Conservation (phyloP, 495 filamentous ascomycete species). For the Lasiosphaeriaceae sp. region DNA sequence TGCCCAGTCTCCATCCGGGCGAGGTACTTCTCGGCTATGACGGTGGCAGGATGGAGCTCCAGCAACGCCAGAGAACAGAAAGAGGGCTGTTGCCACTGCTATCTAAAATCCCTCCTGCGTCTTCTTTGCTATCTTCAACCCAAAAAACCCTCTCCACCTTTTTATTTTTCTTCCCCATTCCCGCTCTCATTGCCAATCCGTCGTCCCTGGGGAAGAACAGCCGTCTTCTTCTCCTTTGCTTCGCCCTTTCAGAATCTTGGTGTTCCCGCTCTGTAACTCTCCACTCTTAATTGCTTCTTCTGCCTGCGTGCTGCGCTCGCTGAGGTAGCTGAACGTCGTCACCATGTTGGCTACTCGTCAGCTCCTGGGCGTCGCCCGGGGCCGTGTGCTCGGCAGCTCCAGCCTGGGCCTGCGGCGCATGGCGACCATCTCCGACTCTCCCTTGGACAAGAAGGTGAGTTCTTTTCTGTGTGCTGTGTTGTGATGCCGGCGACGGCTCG, state of each 20-base stretch:
- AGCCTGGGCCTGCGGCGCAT: constrained; percentile 49
- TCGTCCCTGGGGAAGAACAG: constrained; percentile 14
- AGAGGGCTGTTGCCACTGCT: constrained; percentile 22
- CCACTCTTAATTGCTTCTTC: constrained; percentile 31
- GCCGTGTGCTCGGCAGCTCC: constrained; percentile 42
- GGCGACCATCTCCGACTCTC: constrained; percentile 50
- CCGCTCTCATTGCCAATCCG: constrained; percentile 5
- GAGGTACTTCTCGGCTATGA: constrained; percentile 35
- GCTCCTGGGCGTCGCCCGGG: constrained; percentile 49
- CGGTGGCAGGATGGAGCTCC: constrained; percentile 27
- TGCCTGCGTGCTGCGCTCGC: constrained; percentile 8
- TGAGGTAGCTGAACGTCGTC: constrained; percentile 26
- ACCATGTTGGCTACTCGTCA: constrained; percentile 56
- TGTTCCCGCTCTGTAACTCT: constrained; percentile 24
- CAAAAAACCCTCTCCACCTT: constrained; percentile 27
- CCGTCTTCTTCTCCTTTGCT: constrained; percentile 5
- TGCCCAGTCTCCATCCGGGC: constrained; percentile 22
- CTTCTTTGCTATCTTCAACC: constrained; percentile 17
- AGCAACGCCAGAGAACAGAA: background rate
- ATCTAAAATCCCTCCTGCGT: constrained; percentile 31
- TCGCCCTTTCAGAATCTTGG: constrained; percentile 18
- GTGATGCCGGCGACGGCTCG: background rate
- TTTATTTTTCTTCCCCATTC: constrained; percentile 22
- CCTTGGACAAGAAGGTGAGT: constrained; percentile 52
- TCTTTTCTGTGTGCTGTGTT: background rate